Evolutionary conservation across 2,329 filamentous ascomycete species (phyloP).

Genomic region (Colletotrichum acutatum): DNA sequence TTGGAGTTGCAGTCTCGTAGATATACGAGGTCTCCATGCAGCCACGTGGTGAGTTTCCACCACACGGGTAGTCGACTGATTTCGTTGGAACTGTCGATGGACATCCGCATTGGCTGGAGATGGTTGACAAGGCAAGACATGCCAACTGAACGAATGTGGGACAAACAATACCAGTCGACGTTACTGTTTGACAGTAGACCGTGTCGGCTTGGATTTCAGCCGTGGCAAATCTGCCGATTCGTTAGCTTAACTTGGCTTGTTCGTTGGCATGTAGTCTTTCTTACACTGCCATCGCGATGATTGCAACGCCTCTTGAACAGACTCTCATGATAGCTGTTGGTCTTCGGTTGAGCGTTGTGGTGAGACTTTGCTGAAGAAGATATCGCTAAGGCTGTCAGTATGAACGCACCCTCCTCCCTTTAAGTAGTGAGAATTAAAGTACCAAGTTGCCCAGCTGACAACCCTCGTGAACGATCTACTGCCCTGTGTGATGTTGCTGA

Average conservation of each 20-base stretch:
- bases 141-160: conserved; percentile 23
- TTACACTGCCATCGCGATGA: neutral
- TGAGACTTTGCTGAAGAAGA: neutral
- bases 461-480: neutral
- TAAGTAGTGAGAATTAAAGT: neutral
- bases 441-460: neutral
- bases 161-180: conserved; percentile 34
- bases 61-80: conserved; percentile 38
- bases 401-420: neutral
- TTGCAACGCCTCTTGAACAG: neutral
- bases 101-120: conserved; percentile 40
- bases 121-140: conserved; percentile 36
- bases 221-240: neutral
- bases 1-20: conserved; percentile 7
- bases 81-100: conserved; percentile 37
- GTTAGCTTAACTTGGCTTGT: neutral
- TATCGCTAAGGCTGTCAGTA: neutral
- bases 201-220: neutral
- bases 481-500: neutral
- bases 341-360: neutral
- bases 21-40: conserved; percentile 32
- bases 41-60: conserved; percentile 20
- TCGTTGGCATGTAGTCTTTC: rapidly evolving
- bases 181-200: conserved; percentile 38
- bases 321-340: neutral